Evolutionary conservation across 345 rosid species (phyloP).

Genomic region (thale cress (Arabidopsis thaliana)): DNA sequence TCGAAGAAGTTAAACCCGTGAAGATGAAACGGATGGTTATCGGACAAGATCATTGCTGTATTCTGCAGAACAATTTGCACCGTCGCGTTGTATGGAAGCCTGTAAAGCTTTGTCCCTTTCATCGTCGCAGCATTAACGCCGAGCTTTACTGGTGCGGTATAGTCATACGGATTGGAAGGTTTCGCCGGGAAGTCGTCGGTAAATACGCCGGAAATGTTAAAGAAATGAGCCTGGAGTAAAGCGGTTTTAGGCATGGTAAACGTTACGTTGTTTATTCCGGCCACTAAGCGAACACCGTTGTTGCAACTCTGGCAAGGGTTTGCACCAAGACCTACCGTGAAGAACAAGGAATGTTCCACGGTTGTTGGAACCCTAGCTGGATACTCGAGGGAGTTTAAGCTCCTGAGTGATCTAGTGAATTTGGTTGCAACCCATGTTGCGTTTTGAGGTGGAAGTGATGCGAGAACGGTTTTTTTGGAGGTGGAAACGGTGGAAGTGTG

Average conservation of each 20-base stretch:
- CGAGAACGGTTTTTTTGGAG: constrained; percentile 48
- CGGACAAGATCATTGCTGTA: constrained; percentile 72
- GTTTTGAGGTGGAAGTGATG: constrained; percentile 55
- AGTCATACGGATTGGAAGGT: constrained; percentile 57
- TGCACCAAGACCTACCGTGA: constrained; percentile 73
- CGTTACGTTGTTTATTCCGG: constrained; percentile 75
- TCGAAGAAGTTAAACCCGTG: constrained; percentile 59
- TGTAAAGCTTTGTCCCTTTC: constrained; percentile 66
- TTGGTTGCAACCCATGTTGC: constrained; percentile 68
- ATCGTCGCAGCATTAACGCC: constrained; percentile 58
- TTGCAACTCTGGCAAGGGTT: constrained; percentile 70
- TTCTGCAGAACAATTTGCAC: constrained; percentile 81
- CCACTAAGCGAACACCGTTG: constrained; percentile 65
- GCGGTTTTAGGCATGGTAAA: constrained; percentile 72
- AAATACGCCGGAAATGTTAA: constrained; percentile 70
- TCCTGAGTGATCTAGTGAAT: constrained; percentile 55
- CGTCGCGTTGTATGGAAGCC: constrained; percentile 69
- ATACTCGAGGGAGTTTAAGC: constrained; percentile 68
- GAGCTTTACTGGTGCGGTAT: constrained; percentile 56
- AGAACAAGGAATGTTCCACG: constrained; percentile 67
- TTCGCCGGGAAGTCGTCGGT: constrained; percentile 77
- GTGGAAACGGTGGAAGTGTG: constrained; percentile 17
- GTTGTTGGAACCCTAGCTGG: constrained; percentile 61
- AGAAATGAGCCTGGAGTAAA: constrained; percentile 79
- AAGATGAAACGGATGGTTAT: constrained; percentile 84